Evolutionary conservation across 306 rosid genomes (phyloP).

Genomic region (Benincasa hispida): DNA sequence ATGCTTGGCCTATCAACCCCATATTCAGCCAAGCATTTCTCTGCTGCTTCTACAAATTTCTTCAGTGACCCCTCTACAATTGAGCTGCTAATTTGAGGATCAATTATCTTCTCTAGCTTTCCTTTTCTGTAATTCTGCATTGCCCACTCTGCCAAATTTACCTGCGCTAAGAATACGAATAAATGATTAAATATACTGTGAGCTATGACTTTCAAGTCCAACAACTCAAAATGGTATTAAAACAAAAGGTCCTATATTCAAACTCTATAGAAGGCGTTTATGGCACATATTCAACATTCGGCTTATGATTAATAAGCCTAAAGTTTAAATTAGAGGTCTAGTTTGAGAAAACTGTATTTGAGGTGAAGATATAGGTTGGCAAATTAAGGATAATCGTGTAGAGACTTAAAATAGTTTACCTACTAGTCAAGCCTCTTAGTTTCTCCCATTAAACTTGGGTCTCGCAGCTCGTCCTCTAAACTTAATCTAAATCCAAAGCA

Average conservation of each 20-base stretch:
- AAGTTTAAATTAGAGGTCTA: background rate
- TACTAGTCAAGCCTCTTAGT: background rate
- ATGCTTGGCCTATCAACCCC: slow-evolving; percentile 68
- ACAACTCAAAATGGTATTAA: background rate
- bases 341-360: no score
- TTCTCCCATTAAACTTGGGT: background rate
- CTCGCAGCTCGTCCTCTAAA: background rate
- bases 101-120: slow-evolving; percentile 29
- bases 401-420: background rate
- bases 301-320: no score
- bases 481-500: background rate
- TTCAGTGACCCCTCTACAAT: slow-evolving; percentile 33
- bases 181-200: background rate
- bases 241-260: background rate
- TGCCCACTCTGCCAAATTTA: slow-evolving; percentile 65
- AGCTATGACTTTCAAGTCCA: background rate
- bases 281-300: background rate
- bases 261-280: background rate
- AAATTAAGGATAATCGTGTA: background rate
- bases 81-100: slow-evolving; percentile 22
- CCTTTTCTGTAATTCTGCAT: slow-evolving; percentile 37
- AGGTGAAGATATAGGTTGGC: background rate
- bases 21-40: slow-evolving; percentile 48
- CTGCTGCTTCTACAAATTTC: slow-evolving; percentile 35
- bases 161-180: background rate